Base-by-base conservation (phyloP, 495 filamentous ascomycete species). In the Penicillium crystallinum region DNA sequence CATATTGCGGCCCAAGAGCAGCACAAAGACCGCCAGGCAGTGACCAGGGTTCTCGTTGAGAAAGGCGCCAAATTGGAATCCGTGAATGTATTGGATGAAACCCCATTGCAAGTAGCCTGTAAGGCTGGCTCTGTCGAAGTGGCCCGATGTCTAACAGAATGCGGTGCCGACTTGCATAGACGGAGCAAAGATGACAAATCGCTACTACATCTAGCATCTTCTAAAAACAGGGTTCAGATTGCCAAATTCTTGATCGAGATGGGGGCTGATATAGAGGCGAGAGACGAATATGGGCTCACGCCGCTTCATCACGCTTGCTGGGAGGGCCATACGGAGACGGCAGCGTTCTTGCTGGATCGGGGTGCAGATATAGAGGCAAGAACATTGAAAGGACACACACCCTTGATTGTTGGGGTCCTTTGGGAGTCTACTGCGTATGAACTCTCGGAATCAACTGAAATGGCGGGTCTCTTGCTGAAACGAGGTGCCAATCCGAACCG, bases 291-390 rank as follows among this genome's bases (percentile, higher is more conserved):
- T 2, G 37, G 47, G n/a, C 12, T 15, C 12, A 50, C 25, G 19
- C 36, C 47, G 21, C 36, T 50, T 2, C 47, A 50, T 18, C 4
- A 6, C 6, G 47, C 47, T 15, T 41, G 47, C 29, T 34, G 7
- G 25, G 27, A 33, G n/a, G 37, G 47, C 14, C 14, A 6, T 9
- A 3, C 8, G 4, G 17, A 41, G 17, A 6, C 9, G 14, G 37
- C 37, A 17, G 6, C 9, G 14, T 15, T 50, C 37, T 23, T 50
- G 37, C 11, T 50, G 19, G 27, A 41, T 5, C 17, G 22, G 0
- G 47, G 47, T 15, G 37, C 47, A 31, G 6, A 50, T 12, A 34
- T 50, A 21, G 37, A 50, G 18, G 27, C 48, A 41, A 22, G 8
- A 4, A 33, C 48, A 1, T 7, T 2, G 8, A 18, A 4, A 2